A percentile compares a stretch with the other conserved stretches of the same genome.
These are phyloP conservation scores for Phytophthora citricola DNA, from an alignment of 352 stramenopile species.

Conservation along the genomic window DNA sequence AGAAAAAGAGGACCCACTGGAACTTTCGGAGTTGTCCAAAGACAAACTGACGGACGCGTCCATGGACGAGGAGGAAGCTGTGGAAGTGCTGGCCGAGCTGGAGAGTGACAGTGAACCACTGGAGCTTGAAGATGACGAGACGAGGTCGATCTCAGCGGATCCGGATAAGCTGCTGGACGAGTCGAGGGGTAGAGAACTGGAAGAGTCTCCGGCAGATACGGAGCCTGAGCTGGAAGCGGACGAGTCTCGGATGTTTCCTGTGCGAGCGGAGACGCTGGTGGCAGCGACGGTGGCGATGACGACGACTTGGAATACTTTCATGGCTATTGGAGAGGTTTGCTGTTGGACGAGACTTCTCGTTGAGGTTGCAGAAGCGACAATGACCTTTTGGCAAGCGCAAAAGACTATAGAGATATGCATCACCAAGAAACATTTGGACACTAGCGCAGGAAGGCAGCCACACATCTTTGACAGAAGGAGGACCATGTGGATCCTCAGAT, in stretches of 20 bases:
- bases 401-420: not conserved
- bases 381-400: conserved; percentile 1
- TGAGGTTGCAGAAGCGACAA: conserved; percentile 4
- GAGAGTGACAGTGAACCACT: conserved; percentile 8
- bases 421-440: conserved; percentile 10
- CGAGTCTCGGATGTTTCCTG: conserved; percentile 1
- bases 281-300: conserved; percentile 11
- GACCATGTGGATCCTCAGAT: conserved; percentile 2
- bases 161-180: not conserved
- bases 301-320: conserved; percentile 17
- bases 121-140: conserved; percentile 6
- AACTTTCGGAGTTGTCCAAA: conserved; percentile 4
- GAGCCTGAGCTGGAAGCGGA: conserved; percentile 15
- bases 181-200: conserved; percentile 4
- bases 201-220: conserved; percentile 15
- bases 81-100: conserved; percentile 8
- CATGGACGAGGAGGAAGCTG: conserved; percentile 7
- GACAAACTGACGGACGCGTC: conserved; percentile 16
- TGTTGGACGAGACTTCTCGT: conserved; percentile 1
- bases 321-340: not conserved
- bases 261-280: conserved; percentile 3
- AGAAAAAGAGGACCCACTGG: not conserved
- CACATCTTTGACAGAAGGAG: not conserved
- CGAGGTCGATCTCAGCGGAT: not conserved
- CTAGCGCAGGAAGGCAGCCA: not conserved